Conservation (phyloP, 2,329 filamentous ascomycete genomes). For the Trichoderma harzianum region DNA sequence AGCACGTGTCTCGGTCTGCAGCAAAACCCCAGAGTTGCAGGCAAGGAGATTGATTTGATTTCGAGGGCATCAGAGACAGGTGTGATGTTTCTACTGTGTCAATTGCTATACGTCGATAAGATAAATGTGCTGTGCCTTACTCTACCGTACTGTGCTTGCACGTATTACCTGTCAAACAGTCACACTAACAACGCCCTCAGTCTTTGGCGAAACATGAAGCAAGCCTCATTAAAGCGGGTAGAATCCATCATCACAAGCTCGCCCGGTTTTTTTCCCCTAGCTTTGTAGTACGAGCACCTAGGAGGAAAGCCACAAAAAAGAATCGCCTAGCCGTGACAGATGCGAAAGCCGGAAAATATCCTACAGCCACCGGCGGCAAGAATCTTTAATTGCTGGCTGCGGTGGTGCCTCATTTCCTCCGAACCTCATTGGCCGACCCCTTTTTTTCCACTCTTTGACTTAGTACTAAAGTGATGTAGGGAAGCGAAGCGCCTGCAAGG, state of each 20-base stretch:
- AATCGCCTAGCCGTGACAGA: not conserved
- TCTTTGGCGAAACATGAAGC: not conserved
- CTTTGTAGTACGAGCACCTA: not conserved
- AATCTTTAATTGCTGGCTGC: not conserved
- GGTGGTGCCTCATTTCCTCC: not conserved
- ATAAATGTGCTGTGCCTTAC: not conserved
- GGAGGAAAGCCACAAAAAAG: not conserved
- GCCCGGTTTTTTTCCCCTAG: not conserved
- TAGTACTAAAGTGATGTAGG: not conserved
- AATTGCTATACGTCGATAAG: not conserved
- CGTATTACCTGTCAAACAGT: not conserved
- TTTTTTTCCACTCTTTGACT: slow-evolving; percentile 5
- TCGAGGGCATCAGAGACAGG: not conserved
- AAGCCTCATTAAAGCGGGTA: not conserved
- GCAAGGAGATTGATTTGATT: not conserved
- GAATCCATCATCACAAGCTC: not conserved
- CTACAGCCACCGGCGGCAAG: not conserved
- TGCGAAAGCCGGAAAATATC: not conserved
- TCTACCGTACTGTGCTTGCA: not conserved
- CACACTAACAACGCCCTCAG: not conserved
- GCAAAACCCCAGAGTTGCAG: not conserved
- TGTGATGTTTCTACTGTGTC: not conserved
- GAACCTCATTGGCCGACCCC: slow-evolving; percentile 7
- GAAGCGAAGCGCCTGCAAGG: slow-evolving; percentile 4
- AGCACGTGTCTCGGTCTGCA: slow-evolving; percentile 17